Evolutionary conservation across 306 rosid genomes (phyloP).

Genomic region (Urtica urens): DNA sequence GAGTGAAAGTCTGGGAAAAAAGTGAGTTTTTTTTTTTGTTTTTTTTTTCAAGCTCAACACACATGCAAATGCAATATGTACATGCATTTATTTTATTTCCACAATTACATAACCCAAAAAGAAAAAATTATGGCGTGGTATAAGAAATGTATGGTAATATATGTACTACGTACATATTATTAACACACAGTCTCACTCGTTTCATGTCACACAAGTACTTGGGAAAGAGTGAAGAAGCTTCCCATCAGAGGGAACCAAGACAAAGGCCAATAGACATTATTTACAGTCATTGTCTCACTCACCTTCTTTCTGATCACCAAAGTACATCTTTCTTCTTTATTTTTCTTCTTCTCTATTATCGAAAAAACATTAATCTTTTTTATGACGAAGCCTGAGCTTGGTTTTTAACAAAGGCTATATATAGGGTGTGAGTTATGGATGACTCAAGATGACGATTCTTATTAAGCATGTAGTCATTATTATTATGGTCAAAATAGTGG

Average conservation of each 20-base stretch:
- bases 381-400: slow-evolving; percentile 5
- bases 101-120: neutral
- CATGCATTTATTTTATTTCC: neutral
- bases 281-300: slow-evolving; percentile 32
- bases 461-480: neutral
- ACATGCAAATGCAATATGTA: neutral
- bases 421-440: neutral
- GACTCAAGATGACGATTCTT: slow-evolving; percentile 3
- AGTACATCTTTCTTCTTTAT: slow-evolving; percentile 5
- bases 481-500: slow-evolving; percentile 16
- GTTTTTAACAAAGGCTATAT: slow-evolving; percentile 18
- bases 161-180: neutral
- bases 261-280: slow-evolving; percentile 17
- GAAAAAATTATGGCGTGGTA: fast-evolving
- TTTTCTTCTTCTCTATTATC: neutral
- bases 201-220: slow-evolving; percentile 19
- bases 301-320: neutral
- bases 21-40: neutral
- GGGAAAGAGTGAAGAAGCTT: slow-evolving; percentile 76
- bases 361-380: too few relatives aligned
- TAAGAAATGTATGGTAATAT: neutral
- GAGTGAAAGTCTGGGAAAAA: neutral
- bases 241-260: slow-evolving; percentile 45
- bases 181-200: neutral
- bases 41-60: neutral